Percentiles rank a stretch among this genome's conserved stretches.
Conservation (phyloP, 331 rosid genomes). For the Quercus phellos region DNA sequence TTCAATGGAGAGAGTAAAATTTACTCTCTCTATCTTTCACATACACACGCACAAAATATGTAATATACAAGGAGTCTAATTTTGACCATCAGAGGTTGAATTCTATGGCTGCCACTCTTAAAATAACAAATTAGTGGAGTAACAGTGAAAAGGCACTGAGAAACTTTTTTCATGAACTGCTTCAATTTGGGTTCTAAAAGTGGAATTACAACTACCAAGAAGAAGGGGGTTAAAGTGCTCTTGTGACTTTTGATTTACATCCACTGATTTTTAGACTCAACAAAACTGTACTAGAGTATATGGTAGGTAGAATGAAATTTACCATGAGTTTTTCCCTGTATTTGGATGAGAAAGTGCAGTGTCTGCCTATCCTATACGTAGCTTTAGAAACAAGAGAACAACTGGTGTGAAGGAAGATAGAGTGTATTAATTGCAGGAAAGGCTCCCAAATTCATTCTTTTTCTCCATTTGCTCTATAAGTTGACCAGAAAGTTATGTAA, state of each 20-base stretch:
- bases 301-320: neutral
- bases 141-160: neutral
- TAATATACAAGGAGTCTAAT: neutral
- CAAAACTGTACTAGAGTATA: neutral
- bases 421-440: neutral
- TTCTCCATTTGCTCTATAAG: neutral
- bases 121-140: neutral
- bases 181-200: neutral
- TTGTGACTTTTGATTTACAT: neutral
- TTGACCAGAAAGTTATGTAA: neutral
- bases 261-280: neutral
- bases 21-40: too few species aligned
- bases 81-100: neutral
- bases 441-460: neutral
- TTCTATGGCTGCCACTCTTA: neutral
- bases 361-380: neutral
- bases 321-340: neutral
- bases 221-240: neutral
- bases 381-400: neutral
- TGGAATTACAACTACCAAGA: too few species aligned
- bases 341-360: neutral
- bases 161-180: neutral
- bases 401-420: neutral
- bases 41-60: too few species aligned
- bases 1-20: too few species aligned